Conservation (phyloP, 164 flowering plant genomes). For the Berberis vulgaris region DNA sequence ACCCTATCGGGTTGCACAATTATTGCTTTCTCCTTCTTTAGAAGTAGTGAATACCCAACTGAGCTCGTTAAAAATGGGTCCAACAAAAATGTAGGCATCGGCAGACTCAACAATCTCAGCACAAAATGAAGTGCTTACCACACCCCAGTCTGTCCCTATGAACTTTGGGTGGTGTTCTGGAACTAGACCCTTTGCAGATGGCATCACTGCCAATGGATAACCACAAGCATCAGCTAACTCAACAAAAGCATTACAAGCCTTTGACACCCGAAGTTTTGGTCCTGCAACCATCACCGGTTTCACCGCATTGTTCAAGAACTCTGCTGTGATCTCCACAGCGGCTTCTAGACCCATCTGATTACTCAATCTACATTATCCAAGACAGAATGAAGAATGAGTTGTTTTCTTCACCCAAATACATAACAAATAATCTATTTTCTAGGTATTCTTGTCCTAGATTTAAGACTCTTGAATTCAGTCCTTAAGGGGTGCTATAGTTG, state of each 20-base stretch:
- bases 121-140: constrained; percentile 71
- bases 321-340: constrained; percentile 78
- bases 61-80: constrained; percentile 91
- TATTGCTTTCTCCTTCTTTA: constrained; percentile 78
- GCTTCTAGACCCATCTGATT: constrained; percentile 62
- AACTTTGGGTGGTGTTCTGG: constrained; percentile 64
- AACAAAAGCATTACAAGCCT: constrained; percentile 56
- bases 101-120: constrained; percentile 88
- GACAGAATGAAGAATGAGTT: background rate
- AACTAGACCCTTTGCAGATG: constrained; percentile 71
- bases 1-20: constrained; percentile 83
- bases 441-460: too few species aligned
- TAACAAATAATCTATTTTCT: too few species aligned
- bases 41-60: constrained; percentile 75
- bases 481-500: too few species aligned
- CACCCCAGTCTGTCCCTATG: constrained; percentile 88
- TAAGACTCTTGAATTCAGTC: too few species aligned
- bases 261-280: constrained; percentile 58
- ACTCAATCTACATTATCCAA: constrained; percentile 34
- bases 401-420: too few species aligned
- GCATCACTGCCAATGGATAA: constrained; percentile 73
- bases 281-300: constrained; percentile 85
- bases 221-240: constrained; percentile 73
- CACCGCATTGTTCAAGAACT: constrained; percentile 73
- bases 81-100: constrained; percentile 76